These are phyloP conservation scores for Musa balbisiana DNA, from an alignment of 202 grass and related monocot species.

Conservation along the genomic window DNA sequence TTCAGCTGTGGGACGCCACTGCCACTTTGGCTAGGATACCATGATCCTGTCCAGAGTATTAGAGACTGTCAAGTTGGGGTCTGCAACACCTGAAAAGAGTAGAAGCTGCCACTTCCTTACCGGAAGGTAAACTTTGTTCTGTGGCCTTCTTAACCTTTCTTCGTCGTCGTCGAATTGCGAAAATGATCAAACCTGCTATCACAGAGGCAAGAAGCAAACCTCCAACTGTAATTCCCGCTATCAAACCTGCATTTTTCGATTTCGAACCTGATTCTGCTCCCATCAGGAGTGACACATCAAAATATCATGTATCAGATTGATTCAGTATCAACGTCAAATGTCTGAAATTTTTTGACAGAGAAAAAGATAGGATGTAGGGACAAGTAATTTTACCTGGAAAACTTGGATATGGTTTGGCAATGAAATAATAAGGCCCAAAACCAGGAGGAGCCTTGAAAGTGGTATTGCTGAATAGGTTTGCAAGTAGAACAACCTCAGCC, in stretches of 20 bases:
- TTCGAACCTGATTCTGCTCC: neutral
- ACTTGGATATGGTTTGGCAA: neutral
- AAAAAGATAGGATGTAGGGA: neutral
- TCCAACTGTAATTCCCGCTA: neutral
- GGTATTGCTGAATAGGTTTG: constrained; percentile 3
- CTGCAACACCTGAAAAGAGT: neutral
- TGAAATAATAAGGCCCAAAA: constrained; percentile 14
- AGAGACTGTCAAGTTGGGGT: neutral
- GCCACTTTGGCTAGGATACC: constrained; percentile 2
- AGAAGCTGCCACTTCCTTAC: neutral
- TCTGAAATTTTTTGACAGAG: too few species aligned
- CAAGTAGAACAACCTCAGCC: neutral
- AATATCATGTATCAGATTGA: neutral
- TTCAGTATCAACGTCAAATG: neutral
- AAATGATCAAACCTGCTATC: neutral
- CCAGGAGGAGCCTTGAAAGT: neutral
- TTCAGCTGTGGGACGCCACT: constrained; percentile 2
- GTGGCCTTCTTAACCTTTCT: neutral
- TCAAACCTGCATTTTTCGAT: neutral
- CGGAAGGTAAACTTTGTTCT: neutral
- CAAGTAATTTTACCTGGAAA: neutral
- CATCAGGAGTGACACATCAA: neutral
- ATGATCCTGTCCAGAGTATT: neutral
- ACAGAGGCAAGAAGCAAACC: neutral
- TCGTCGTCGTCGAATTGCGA: neutral